Evolutionary conservation across 768 basidiomycete species (phyloP).

Genomic region (Exsudoporus frostii): DNA sequence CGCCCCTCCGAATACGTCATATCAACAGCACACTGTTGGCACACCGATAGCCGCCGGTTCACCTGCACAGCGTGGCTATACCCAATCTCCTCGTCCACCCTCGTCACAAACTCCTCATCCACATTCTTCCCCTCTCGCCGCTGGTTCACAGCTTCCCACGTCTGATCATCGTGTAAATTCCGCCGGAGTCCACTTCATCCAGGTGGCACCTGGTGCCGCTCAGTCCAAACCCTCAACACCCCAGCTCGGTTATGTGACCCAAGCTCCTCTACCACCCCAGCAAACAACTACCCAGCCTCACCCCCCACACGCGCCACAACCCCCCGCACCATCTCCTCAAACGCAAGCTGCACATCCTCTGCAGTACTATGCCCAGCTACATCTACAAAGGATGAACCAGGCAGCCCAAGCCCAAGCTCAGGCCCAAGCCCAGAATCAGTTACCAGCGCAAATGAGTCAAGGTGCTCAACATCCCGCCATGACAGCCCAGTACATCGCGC

Average conservation of each 20-base stretch:
- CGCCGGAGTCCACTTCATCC: conserved; percentile 26
- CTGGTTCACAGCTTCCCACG: conserved; percentile 29
- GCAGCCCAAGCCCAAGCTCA: conserved; percentile 24
- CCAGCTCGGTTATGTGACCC: conserved; percentile 22
- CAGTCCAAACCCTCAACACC: conserved; percentile 33
- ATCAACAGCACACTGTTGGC: conserved; percentile 20
- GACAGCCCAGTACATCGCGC: conserved; percentile 32
- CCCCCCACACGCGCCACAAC: conserved; percentile 25
- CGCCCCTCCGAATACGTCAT: conserved; percentile 15
- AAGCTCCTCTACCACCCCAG: conserved; percentile 18
- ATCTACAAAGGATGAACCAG: conserved; percentile 19
- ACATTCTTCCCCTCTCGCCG: conserved; percentile 30
- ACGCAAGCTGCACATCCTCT: conserved; percentile 18
- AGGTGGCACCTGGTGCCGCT: conserved; percentile 16
- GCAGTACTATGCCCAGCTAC: conserved; percentile 21
- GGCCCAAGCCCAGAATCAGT: conserved; percentile 22
- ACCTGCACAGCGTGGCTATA: conserved; percentile 34
- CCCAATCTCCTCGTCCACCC: conserved; percentile 34
- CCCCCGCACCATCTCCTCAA: conserved; percentile 15
- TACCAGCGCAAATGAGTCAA: conserved; percentile 26
- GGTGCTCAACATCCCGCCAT: conserved; percentile 25
- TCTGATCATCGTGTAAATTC: conserved; percentile 24
- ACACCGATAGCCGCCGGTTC: conserved; percentile 25
- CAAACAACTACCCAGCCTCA: conserved; percentile 22
- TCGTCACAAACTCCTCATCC: conserved; percentile 30